phyloP scores from a whole-genome alignment of 2,329 filamentous ascomycete species.

The Anisogramma anomala region DNA sequence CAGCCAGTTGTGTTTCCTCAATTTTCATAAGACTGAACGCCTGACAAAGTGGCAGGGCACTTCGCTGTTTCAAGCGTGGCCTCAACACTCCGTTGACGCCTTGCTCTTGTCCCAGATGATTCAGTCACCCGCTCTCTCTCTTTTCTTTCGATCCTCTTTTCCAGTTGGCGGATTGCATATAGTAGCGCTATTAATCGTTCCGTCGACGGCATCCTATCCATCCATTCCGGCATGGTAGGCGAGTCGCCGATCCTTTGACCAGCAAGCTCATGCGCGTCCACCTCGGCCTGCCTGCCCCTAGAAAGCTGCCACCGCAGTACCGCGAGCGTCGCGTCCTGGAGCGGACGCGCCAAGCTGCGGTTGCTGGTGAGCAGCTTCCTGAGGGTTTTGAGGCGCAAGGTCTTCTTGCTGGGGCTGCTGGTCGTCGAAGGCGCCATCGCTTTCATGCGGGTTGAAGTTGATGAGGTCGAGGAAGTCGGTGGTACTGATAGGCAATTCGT shows the following conservation, averaged over 20 bases:
- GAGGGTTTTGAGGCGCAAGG: conserved; percentile 49
- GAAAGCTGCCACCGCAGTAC: conserved; percentile 49
- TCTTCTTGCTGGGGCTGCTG: conserved; percentile 42
- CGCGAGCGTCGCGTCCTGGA: conserved; percentile 62
- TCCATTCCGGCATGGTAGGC: neutral
- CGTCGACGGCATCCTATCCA: conserved; percentile 12
- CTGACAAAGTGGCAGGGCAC: conserved; percentile 1
- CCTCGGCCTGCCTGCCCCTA: conserved; percentile 8
- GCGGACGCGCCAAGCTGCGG: conserved; percentile 62
- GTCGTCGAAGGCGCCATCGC: conserved; percentile 39
- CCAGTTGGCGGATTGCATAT: conserved; percentile 34
- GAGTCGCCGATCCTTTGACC: conserved; percentile 4
- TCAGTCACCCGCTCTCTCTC: conserved; percentile 5
- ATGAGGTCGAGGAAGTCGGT: conserved; percentile 34
- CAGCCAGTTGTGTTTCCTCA: too few species aligned
- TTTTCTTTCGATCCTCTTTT: conserved; percentile 24
- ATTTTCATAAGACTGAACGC: neutral
- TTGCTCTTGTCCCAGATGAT: conserved; percentile 8
- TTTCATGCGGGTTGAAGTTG: conserved; percentile 29
- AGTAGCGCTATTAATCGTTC: conserved; percentile 37
- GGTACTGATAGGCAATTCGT: conserved; percentile 30
- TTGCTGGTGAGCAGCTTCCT: conserved; percentile 60
- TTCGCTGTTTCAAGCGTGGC: neutral
- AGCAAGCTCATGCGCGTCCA: neutral
- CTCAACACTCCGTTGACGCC: conserved; percentile 9